Base-by-base conservation (phyloP, 2,329 filamentous ascomycete species). In the Talaromyces sp. region DNA sequence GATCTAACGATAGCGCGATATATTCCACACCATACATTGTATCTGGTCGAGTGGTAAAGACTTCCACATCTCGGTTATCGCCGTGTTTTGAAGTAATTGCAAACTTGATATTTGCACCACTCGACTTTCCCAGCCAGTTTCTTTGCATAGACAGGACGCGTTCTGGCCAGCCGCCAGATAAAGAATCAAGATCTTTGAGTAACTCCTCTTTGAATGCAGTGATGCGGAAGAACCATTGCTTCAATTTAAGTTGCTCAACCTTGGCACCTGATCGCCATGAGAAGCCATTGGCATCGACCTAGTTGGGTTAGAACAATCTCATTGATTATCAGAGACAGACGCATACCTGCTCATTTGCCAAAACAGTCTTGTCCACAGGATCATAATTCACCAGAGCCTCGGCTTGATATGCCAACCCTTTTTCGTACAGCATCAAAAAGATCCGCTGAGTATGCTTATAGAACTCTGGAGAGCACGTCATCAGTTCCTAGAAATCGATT, bases 181-280 rank as follows among this genome's bases (percentile, higher is more conserved):
- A 82, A 3, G 81, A 77, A 35, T 92, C 86, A 1, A 96, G 82
- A 68, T 92, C 91, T 33, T 87, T 80, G 31, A 96, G 80, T 8
- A 96, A 80, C 3, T 86, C 82, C 62, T 94, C 88, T 67, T 90
- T 87, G 73, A 91, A 95, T 58, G 86, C 85, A 3, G 92, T 94
- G 72, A 95, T 96, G 68, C 88, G 88, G 68, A 96, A 86, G 75
- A 96, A 96, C 93, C 93, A 97, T 77, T 97, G 93, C 78, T 90
- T 92, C 57, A 96, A 81, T 70, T 86, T 86, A 66, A 87, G 82
- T 79, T 93, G 90, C 77, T 95, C 90, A 19, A 96, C 92, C 74
- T 90, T 89, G 59, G 91, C 92, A 10, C 92, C 92, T 1, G 91
- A 95, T 64, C 92, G 86, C 93, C 93, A 97, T 1, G 92, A 96